A percentile compares a stretch with the other conserved stretches of the same genome.
phyloP scores from a whole-genome alignment of 2,329 filamentous ascomycete genomes.

The Epichloe coenophiala region DNA sequence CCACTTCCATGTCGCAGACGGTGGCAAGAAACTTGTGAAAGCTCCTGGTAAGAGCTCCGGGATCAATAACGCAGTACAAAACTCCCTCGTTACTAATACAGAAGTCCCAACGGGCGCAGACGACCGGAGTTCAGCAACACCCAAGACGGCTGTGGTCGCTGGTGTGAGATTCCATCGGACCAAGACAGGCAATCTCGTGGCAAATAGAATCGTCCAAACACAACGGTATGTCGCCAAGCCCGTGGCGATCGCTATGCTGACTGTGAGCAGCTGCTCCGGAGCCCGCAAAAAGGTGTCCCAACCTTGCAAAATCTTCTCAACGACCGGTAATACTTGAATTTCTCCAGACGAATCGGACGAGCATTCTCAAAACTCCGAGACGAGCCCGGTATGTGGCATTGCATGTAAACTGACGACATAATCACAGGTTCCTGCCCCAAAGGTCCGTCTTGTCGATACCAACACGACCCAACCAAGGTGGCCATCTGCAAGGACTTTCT shows the following conservation, averaged over 20 bases:
- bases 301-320: constrained; percentile 59
- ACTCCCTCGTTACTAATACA: background rate
- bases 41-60: constrained; percentile 42
- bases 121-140: constrained; percentile 50
- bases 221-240: constrained; percentile 49
- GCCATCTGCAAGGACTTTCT: constrained; percentile 84
- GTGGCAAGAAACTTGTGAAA: constrained; percentile 72
- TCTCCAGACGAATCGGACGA: constrained; percentile 18
- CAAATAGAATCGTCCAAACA: constrained; percentile 59
- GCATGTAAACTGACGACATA: constrained; percentile 29
- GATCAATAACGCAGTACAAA: background rate
- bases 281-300: constrained; percentile 56
- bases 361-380: constrained; percentile 9
- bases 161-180: constrained; percentile 75
- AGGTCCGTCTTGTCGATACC: constrained; percentile 65
- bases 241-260: constrained; percentile 22
- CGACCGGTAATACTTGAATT: constrained; percentile 50
- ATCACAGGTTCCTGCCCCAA: constrained; percentile 68
- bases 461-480: constrained; percentile 76
- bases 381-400: constrained; percentile 23
- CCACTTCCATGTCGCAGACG: constrained; percentile 57
- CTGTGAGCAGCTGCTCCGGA: constrained; percentile 31
- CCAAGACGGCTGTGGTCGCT: constrained; percentile 58
- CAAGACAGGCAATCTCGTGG: constrained; percentile 77
- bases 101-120: background rate